Conservation (phyloP, 352 stramenopile species). For the Blastocystis sp. region DNA sequence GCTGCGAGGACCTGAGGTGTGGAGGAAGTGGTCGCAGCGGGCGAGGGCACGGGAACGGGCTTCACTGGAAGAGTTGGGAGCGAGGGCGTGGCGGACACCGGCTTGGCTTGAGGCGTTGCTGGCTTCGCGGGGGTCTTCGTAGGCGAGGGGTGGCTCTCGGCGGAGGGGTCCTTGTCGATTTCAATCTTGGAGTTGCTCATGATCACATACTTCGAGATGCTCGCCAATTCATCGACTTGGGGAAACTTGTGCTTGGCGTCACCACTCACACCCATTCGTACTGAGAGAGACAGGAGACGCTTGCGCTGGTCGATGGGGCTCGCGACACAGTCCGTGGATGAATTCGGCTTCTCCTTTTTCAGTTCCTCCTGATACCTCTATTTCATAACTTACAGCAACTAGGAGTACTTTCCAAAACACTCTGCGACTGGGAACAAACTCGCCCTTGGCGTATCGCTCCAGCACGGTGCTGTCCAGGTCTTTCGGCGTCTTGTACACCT, state of each 20-base stretch:
- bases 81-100: not conserved
- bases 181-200: not conserved
- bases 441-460: not conserved
- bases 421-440: slow-evolving; percentile 36
- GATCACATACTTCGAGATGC: slow-evolving; percentile 20
- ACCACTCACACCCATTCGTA: not conserved
- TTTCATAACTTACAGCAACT: not conserved
- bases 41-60: too few species aligned
- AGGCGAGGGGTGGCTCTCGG: not conserved
- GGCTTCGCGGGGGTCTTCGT: not conserved
- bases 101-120: not conserved
- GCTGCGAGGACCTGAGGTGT: not conserved
- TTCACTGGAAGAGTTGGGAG: not conserved
- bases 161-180: not conserved
- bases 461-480: not conserved
- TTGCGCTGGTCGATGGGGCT: slow-evolving; percentile 34
- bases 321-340: not conserved
- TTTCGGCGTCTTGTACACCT: slow-evolving; percentile 26
- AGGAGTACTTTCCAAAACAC: slow-evolving; percentile 48
- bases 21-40: not conserved
- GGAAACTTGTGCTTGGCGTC: slow-evolving; percentile 43
- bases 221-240: slow-evolving; percentile 30
- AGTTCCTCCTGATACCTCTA: slow-evolving; percentile 69
- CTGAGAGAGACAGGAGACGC: slow-evolving; percentile 21
- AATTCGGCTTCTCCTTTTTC: not conserved